Base-by-base conservation (phyloP, 257 asterid genomes). In the Linderniella brevidens region DNA sequence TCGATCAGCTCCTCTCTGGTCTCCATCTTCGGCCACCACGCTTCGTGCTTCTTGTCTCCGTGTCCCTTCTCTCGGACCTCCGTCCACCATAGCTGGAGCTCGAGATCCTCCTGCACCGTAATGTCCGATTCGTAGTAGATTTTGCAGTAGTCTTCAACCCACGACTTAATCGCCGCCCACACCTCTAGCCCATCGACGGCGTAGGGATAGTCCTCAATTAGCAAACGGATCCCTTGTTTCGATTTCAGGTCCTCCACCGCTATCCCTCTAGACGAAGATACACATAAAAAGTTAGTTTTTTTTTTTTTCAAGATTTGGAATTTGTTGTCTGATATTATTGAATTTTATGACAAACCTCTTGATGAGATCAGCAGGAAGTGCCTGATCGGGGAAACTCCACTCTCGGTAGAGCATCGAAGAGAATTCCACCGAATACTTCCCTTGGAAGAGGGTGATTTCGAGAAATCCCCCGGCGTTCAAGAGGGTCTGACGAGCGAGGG, bases 81-180 rank as follows among this genome's bases (percentile, higher is more conserved):
- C n/a, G 68, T 69, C 95, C 95, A 85, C 93, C 93, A 85, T 10
- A 61, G 57, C 49, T 80, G 93, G 13, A 85, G 78, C 66, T 85
- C 95, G 0, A 18, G 14, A 40, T 80, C 93, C 3, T 63, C 39
- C 50, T 58, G 66, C 25, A 78, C 58, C 54, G 39, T 40, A 11
- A 61, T 68, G 8, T 78, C 80, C 0, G 58, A 50, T 49, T 63
- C 63, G 54, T 85, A 85, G 76, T 78, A 80, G 50, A 75, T 19
- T 58, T 52, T 49, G 75, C 85, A 78, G 61, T 85, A 80, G 13
- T 75, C 75, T 14, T 58, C 46, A 0, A 76, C 93, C 95, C 95
- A 85, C 45, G 72, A 17, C 55, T 64, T 73, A 58, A 85, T 80
- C 44, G 93, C 82, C 39, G 75, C 51, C 95, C 93, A 85, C n/a